Evolutionary conservation across 2,329 filamentous ascomycete genomes (phyloP), one percentile per base, ranked within the genome.

Genomic region (Aspergillus terreus): DNA sequence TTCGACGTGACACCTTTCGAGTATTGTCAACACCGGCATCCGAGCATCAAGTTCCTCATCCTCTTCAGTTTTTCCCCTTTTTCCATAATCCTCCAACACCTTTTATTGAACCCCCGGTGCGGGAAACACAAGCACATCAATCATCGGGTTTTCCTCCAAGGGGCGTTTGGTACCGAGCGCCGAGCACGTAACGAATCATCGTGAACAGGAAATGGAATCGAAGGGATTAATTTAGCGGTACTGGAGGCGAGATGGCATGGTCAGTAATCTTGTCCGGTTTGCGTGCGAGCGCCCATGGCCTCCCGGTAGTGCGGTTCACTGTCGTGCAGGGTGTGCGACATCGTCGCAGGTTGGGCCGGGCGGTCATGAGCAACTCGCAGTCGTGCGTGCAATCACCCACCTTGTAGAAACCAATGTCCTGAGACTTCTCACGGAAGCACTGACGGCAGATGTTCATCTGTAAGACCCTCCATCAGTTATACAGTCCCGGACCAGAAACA

Each of bases 321-420:
- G 7, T 30, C 27, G 27, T 30, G 27, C 27, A 30, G 27, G 7
- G 1, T 4, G 27, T 30, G 27, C 10, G 27, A 9, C 10, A 30
- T 30, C 27, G 10, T 30, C 27, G 27, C 23, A 23, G 23, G 23
- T 9, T 9, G 25, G 7, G 3, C 27, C 9, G 27, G 27, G 3
- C 9, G 27, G 10, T 30, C 27, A 30, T 30, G 27, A 7, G 27
- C 27, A 30, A 6, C 27, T 30, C 27, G 9, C 27, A 30, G 27
- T 30, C 27, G 27, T 30, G 27, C 23, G 23, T 23, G 23, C 6
- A 30, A 10, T 30, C 27, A 30, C 67, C 58, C 67, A 85, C 83
- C 82, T 86, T 86, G 74, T 78, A 75, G 78, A 86, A 86, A 66
- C 83, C 83, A 71, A 86, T 85, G 73, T 86, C 83, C 70, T 73